These are phyloP conservation scores for Citrus trifoliata DNA, from an alignment of 345 rosid species.

Conservation along the genomic window DNA sequence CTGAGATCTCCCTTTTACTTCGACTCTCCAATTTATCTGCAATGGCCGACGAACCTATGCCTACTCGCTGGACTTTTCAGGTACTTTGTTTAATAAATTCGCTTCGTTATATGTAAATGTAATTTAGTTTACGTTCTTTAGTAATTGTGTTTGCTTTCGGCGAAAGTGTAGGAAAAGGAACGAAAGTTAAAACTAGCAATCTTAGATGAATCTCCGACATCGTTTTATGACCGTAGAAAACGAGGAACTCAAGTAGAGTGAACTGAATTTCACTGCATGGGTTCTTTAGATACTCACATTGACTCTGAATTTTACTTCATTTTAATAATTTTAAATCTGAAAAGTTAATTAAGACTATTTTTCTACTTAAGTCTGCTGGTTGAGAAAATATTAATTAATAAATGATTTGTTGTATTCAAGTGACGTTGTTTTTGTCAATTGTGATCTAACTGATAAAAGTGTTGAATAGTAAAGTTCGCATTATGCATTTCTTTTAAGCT, in stretches of 20 bases:
- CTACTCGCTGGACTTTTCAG: constrained; percentile 91
- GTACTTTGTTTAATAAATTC: constrained; percentile 24
- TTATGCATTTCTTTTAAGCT: constrained; percentile 36
- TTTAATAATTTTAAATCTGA: background rate
- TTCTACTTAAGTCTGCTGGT: background rate
- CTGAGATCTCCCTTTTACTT: constrained; percentile 14
- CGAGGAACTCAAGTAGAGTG: constrained; percentile 18
- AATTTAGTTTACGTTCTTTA: background rate
- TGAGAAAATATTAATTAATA: background rate
- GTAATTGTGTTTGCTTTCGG: background rate
- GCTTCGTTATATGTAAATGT: background rate
- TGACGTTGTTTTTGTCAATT: background rate
- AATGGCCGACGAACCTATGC: constrained; percentile 72
- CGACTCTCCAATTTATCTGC: constrained; percentile 13
- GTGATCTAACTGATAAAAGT: background rate
- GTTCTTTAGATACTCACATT: background rate
- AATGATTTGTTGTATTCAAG: background rate
- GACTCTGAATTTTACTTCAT: background rate
- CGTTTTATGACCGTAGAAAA: background rate
- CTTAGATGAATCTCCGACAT: background rate
- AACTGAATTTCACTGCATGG: background rate
- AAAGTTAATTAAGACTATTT: background rate
- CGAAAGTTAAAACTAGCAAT: background rate
- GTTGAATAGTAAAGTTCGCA: background rate
- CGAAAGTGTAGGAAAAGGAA: constrained; percentile 5